Evolutionary conservation across 768 basidiomycete species (phyloP).

Genomic region (Mycena leptocephala): DNA sequence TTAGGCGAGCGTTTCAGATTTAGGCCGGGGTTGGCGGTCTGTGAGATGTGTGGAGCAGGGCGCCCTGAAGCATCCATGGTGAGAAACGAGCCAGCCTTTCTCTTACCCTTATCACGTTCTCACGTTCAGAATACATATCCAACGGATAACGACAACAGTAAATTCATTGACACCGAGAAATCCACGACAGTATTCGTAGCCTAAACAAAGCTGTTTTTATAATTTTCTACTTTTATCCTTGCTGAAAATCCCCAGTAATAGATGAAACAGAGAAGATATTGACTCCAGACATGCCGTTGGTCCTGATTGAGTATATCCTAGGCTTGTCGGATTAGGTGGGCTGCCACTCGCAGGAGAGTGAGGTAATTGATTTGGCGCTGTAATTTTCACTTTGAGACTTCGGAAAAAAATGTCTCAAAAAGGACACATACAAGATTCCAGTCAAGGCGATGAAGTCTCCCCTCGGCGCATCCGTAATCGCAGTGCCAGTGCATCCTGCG

Average conservation of each 20-base stretch:
- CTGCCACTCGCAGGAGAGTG: conserved; percentile 17
- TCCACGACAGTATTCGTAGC: background rate
- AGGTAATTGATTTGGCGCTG: conserved; percentile 8
- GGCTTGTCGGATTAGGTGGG: conserved; percentile 8
- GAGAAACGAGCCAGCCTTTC: background rate
- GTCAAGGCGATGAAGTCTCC: conserved; percentile 22
- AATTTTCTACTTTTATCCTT: background rate
- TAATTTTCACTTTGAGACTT: conserved; percentile 3
- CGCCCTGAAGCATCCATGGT: too few relatives aligned
- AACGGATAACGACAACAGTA: background rate
- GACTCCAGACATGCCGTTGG: background rate
- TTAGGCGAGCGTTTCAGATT: too few relatives aligned
- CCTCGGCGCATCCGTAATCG: conserved; percentile 11
- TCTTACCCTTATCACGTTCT: background rate
- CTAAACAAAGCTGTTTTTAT: conserved; percentile 3
- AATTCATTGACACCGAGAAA: background rate
- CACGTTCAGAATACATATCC: background rate
- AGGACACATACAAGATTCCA: conserved; percentile 27
- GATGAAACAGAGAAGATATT: background rate
- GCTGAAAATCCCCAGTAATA: background rate
- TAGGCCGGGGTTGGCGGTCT: too few relatives aligned
- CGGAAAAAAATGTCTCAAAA: background rate
- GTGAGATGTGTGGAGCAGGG: too few relatives aligned
- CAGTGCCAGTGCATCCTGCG: conserved; percentile 24
- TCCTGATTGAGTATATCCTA: background rate